phyloP scores from a whole-genome alignment of 257 asterid species.

The Solanum clarkiae region DNA sequence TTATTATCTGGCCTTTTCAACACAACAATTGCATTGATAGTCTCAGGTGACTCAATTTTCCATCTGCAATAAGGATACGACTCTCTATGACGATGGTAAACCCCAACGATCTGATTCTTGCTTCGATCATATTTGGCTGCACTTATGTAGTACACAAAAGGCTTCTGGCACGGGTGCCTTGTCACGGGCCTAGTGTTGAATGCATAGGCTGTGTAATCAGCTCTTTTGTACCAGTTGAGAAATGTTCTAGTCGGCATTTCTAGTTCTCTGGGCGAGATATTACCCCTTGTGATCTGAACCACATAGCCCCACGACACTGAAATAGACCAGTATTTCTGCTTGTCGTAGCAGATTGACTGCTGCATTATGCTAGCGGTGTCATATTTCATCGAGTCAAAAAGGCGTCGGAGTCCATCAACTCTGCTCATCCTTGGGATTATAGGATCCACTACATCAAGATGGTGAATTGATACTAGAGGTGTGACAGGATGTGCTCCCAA shows the following conservation, averaged over 20 bases:
- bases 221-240: constrained; percentile 64
- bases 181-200: constrained; percentile 87
- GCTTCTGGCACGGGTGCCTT: constrained; percentile 82
- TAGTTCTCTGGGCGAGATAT: constrained; percentile 62
- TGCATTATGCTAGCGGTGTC: constrained; percentile 71
- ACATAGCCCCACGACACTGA: constrained; percentile 81
- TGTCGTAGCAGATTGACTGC: constrained; percentile 71
- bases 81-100: constrained; percentile 40
- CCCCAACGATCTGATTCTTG: constrained; percentile 47
- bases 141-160: constrained; percentile 49
- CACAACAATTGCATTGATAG: constrained; percentile 35
- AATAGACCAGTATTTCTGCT: constrained; percentile 53
- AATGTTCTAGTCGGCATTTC: constrained; percentile 79
- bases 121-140: constrained; percentile 35
- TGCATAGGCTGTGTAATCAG: constrained; percentile 73
- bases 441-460: constrained; percentile 79
- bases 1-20: constrained; percentile 45
- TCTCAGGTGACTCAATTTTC: constrained; percentile 48
- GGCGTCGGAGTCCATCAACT: constrained; percentile 27
- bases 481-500: constrained; percentile 78
- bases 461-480: constrained; percentile 80
- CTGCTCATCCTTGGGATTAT: constrained; percentile 49
- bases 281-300: constrained; percentile 58
- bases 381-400: constrained; percentile 36
- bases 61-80: constrained; percentile 50